These are phyloP conservation scores for Candida sp. DNA, from an alignment of 1,139 yeast species.

Conservation along the genomic window DNA sequence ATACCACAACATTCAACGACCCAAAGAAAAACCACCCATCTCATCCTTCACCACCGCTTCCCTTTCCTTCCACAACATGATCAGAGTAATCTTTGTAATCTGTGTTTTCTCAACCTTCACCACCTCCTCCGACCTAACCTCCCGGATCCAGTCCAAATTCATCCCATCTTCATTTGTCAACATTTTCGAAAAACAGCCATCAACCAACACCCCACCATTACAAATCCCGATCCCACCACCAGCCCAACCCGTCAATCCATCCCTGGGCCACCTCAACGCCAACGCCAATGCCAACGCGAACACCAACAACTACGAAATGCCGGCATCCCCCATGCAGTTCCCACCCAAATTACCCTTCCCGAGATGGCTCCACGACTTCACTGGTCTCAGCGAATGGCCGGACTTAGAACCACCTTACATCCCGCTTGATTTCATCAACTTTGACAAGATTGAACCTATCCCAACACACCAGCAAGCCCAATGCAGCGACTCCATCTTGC, in stretches of 20 bases:
- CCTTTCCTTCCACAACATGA: not conserved
- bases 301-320: slow-evolving; percentile 1
- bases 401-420: slow-evolving; percentile 86
- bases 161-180: slow-evolving; percentile 4
- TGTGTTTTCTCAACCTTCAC: not conserved
- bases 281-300: no score
- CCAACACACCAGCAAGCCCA: slow-evolving; percentile 60
- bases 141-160: slow-evolving; percentile 3
- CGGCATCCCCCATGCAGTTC: slow-evolving; percentile 13
- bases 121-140: not conserved
- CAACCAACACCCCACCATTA: slow-evolving; percentile 4
- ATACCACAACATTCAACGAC: not conserved
- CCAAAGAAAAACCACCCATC: not conserved
- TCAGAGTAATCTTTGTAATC: not conserved
- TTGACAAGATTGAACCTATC: slow-evolving; percentile 43
- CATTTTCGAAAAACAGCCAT: slow-evolving; percentile 1
- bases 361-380: slow-evolving; percentile 73
- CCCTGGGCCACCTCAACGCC: no score
- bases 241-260: not conserved
- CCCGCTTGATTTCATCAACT: slow-evolving; percentile 72
- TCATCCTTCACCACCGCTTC: not conserved
- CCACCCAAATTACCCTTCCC: slow-evolving; percentile 62
- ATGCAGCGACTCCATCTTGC: slow-evolving; percentile 41
- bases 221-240: slow-evolving; percentile 1
- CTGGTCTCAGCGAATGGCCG: slow-evolving; percentile 84